Evolutionary conservation across 768 basidiomycete species (phyloP).

Genomic region (Tricholoma bakamatsutake): DNA sequence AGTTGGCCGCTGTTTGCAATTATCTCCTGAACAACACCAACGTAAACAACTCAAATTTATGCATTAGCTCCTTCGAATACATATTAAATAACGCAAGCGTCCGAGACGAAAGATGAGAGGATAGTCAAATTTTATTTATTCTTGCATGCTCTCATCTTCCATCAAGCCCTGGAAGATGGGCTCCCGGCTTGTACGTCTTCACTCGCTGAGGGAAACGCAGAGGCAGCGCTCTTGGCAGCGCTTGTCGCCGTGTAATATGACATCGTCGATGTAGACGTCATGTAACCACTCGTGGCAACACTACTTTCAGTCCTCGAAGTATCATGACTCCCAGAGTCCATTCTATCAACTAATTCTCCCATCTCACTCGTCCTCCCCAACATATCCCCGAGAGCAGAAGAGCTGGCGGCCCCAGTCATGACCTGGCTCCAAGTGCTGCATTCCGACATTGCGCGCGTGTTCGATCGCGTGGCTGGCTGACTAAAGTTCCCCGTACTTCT

Average conservation of each 20-base stretch:
- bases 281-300: not conserved
- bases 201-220: not conserved
- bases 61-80: not conserved
- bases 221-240: slow-evolving; percentile 12
- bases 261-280: slow-evolving; percentile 9
- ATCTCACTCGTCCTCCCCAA: slow-evolving; percentile 23
- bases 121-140: not conserved
- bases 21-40: not conserved
- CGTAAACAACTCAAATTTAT: too few species aligned
- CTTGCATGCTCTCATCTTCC: not conserved
- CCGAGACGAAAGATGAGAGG: not conserved
- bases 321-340: not conserved
- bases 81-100: not conserved
- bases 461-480: slow-evolving; percentile 35
- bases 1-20: not conserved
- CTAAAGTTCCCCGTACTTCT: slow-evolving; percentile 19
- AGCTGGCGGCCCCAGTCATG: slow-evolving; percentile 33
- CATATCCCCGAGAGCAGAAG: slow-evolving; percentile 25
- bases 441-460: slow-evolving; percentile 26
- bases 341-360: slow-evolving; percentile 27
- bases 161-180: not conserved
- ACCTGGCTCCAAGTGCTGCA: slow-evolving; percentile 23
- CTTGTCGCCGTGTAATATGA: slow-evolving; percentile 21
- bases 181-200: not conserved
- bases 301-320: not conserved